Base-by-base conservation (phyloP, 352 stramenopile genomes). In the Globisporangium orthogonon region DNA sequence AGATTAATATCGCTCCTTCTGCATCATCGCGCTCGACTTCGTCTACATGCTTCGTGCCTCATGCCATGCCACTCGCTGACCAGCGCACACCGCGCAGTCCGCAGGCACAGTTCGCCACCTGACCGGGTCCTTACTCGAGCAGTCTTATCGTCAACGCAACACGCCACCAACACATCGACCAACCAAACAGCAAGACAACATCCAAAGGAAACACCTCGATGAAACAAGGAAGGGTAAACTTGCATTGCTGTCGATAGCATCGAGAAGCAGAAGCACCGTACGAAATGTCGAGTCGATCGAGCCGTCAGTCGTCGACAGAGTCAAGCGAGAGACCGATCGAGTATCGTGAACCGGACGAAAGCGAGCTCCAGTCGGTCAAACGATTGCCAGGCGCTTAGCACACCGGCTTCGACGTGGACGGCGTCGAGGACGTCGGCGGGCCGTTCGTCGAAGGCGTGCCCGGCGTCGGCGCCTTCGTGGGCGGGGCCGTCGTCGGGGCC, bases 301-400 rank as follows among this genome's bases (percentile, higher is more conserved):
- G 2, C 11, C 9, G 10, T 11, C 11, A 11, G 10, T 17, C 3
- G 37, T 5, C 10, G 37, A 41, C 9, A 13, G 10, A 10, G 37
- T 13, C 37, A 41, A 41, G 10, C 35, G 37, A 2, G 37, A 41
- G 10, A 15, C 13, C 0, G 37, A 15, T 17, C 37, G 11, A 41
- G 37, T 41, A 41, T 41, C 37, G 37, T 13, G 37, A 15, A 41
- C 37, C 37, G 10, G 37, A 40, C 4, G 35, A 40, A 13, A 7
- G 37, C 2, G 37, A 10, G 11, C 7, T 2, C 37, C 31, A 7
- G 7, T 37, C 37, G 37, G 37, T 17, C 37, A 11, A 2, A 13
- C 37, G 37, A 41, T 41, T 41, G 37, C 37, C 9, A 41, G 7
- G 37, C 23, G 52, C 52, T 58, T 58, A 58, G 52, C 52, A 58